Evolutionary conservation across 371 early-diverging fungal species (phyloP).

Genomic region (Sporodiniella umbellata): DNA sequence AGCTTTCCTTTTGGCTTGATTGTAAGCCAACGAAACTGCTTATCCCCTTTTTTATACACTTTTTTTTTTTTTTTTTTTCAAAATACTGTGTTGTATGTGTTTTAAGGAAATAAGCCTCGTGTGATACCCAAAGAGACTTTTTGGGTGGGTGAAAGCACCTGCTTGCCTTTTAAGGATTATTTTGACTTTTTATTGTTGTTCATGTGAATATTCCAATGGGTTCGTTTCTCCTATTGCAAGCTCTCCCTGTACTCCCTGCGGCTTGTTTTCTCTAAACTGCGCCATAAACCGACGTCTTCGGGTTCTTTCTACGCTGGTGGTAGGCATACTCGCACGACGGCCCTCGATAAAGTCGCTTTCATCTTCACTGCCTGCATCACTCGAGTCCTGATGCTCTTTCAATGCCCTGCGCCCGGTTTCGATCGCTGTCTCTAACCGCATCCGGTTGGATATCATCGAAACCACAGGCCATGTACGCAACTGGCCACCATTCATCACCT

Average conservation of each 20-base stretch:
- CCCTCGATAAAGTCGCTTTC: constrained; percentile 28
- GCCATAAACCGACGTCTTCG: constrained; percentile 66
- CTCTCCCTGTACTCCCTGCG: not conserved
- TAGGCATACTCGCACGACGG: constrained; percentile 37
- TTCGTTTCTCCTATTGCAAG: not conserved
- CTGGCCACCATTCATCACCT: constrained; percentile 62
- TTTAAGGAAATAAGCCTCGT: no score
- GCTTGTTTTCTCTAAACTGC: constrained; percentile 67
- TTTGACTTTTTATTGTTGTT: not conserved
- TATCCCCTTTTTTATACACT: not conserved
- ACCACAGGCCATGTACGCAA: constrained; percentile 78
- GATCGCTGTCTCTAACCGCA: constrained; percentile 73
- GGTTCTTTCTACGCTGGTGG: constrained; percentile 23
- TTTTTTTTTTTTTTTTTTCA: not conserved
- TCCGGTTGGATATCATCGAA: constrained; percentile 75
- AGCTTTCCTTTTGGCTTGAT: not conserved
- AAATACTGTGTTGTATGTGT: not conserved
- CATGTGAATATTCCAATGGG: not conserved
- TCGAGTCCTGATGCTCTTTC: constrained; percentile 6
- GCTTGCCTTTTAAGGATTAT: not conserved
- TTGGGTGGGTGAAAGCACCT: no score
- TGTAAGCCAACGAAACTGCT: not conserved
- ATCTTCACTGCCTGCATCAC: constrained; percentile 37
- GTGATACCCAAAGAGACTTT: no score
- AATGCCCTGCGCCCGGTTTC: constrained; percentile 34